These are phyloP conservation scores for Schizochytrium sp. DNA, from an alignment of 108 stramenopile genomes.

Conservation along the genomic window DNA sequence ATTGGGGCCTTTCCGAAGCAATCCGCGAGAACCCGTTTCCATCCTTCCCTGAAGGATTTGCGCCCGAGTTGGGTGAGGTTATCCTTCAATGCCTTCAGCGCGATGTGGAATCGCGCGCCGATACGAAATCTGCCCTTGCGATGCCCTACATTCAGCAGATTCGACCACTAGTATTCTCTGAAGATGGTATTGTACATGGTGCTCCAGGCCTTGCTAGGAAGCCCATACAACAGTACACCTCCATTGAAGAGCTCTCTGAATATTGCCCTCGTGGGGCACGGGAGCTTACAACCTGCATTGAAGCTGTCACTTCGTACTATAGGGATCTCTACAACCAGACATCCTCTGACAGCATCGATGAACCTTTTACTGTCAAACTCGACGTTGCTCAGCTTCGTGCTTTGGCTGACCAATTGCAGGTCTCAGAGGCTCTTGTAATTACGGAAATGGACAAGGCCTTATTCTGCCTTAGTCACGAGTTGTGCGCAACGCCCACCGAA, in stretches of 20 bases:
- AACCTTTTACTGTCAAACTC: slow-evolving; percentile 42
- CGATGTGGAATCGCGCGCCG: not conserved
- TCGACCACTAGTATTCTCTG: not conserved
- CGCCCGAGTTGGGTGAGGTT: not conserved
- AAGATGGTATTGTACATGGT: not conserved
- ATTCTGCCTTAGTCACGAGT: not conserved
- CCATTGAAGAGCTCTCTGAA: not conserved
- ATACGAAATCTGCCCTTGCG: not conserved
- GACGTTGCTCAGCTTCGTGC: not conserved
- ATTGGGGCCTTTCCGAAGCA: slow-evolving; percentile 29
- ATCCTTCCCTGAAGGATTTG: not conserved
- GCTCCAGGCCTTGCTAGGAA: not conserved
- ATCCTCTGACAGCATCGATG: not conserved
- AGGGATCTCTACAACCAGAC: slow-evolving; percentile 21
- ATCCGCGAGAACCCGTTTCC: slow-evolving; percentile 50
- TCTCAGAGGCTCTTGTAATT: slow-evolving; percentile 7
- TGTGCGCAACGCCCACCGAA: not conserved
- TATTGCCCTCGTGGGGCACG: not conserved
- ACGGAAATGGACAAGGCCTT: not conserved
- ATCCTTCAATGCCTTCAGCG: slow-evolving; percentile 28
- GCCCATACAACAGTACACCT: not conserved
- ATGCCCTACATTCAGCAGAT: not conserved
- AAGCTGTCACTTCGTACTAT: slow-evolving; percentile 39
- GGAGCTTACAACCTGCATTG: not conserved
- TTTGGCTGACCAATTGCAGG: slow-evolving; percentile 35